These are phyloP conservation scores for Schizothecium vesticola DNA, from an alignment of 495 filamentous ascomycete genomes.

Conservation along the genomic window DNA sequence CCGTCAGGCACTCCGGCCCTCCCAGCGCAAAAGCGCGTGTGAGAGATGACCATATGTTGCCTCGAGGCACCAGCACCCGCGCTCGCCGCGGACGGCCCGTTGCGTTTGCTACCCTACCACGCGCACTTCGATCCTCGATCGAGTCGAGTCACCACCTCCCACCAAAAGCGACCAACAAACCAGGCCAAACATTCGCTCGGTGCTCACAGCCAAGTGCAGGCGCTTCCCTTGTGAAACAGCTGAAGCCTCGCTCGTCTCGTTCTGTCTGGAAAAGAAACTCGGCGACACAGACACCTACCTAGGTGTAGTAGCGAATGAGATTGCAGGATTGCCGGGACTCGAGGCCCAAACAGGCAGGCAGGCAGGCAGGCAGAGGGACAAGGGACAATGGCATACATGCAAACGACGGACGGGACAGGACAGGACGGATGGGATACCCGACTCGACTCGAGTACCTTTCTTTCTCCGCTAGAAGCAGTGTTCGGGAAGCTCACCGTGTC, in stretches of 20 bases:
- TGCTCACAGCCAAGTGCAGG: neutral
- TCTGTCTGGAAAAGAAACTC: neutral
- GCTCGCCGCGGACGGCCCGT: neutral
- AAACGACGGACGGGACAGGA: neutral
- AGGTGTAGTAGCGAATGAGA: neutral
- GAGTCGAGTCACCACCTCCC: neutral
- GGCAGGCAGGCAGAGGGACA: neutral
- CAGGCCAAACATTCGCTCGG: too few relatives aligned
- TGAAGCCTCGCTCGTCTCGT: neutral
- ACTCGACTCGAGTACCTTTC: too few relatives aligned
- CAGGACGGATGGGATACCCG: too few relatives aligned
- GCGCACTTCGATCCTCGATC: neutral
- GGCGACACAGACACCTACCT: too few relatives aligned
- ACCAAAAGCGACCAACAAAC: too few relatives aligned
- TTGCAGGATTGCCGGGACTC: neutral
- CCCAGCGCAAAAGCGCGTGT: neutral
- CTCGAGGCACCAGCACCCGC: neutral
- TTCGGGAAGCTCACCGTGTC: too few relatives aligned
- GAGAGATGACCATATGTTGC: too few relatives aligned
- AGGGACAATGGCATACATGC: neutral
- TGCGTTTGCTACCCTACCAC: neutral
- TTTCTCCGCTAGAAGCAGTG: too few relatives aligned
- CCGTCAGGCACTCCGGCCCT: neutral
- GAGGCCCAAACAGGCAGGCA: neutral
- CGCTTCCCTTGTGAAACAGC: neutral